Base-by-base conservation (phyloP, 169 alveolate genomes). In the Babesia sp. region DNA sequence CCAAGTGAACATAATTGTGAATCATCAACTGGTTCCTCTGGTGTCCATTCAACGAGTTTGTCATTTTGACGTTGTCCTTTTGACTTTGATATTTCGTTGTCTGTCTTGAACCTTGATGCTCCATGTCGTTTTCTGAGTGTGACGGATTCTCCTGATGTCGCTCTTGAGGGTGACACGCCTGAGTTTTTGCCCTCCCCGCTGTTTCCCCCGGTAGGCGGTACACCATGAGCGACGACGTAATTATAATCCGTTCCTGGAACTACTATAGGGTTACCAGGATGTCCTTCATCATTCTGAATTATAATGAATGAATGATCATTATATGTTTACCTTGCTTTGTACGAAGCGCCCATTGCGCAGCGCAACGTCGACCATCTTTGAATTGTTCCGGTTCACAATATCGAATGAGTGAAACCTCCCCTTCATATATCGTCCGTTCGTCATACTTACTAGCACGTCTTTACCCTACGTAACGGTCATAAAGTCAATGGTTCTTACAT, bases 341-440 rank as follows among this genome's bases (percentile, higher is more conserved):
- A 45, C 68, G 56, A 41, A 14, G 20, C 66, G 72, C 20, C 74
- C 74, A 29, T 64, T 42, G 20, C 34, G 42, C 41, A 78, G 53
- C 5, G 86, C 86, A 12, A 78, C 57, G 71, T 78, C 86, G 26
- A 57, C 22, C 14, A 70, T 75, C 57, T 37, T 68, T 39, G 16
- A 22, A 66, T 20, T 64, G 16, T 45, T 37, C 31, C 81, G 61
- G 45, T 50, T 69, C 42, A 24, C 29, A 7, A 74, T 60, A 31
- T 78, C 86, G 22, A 55, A 78, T 0, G 86, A 68, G 50, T 78
- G 63, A 36, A 78, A 78, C 1, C 41, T 57, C 6, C 82, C 86
- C 50, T 45, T 78, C 8, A 78, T 41, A 22, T 33, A 8, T 3
- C 36, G 7, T 14, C 86, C 86, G 42, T 69, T 53, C 28, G 29